Evolutionary conservation across 352 stramenopile species (phyloP).

Genomic region (Phytophthora cactorum): DNA sequence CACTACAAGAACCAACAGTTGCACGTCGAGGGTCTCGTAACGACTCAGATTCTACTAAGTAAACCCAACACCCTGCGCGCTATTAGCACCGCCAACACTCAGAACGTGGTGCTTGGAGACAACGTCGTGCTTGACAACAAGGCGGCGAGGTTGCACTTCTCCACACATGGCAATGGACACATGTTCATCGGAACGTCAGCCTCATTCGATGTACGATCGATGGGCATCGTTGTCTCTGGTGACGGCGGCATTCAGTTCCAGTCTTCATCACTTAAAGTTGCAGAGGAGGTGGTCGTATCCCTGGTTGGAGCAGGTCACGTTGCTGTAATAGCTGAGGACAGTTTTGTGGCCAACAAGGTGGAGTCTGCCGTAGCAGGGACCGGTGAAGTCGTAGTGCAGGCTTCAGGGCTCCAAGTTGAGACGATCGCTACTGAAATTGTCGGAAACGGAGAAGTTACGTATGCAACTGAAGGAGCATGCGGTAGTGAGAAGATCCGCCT

Average conservation of each 20-base stretch:
- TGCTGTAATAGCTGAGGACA: slow-evolving; percentile 33
- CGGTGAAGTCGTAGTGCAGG: slow-evolving; percentile 45
- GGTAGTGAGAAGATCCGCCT: slow-evolving; percentile 37
- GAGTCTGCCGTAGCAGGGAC: slow-evolving; percentile 36
- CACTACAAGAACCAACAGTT: slow-evolving; percentile 53
- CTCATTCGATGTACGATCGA: slow-evolving; percentile 19
- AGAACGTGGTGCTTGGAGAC: slow-evolving; percentile 40
- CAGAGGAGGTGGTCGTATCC: slow-evolving; percentile 27
- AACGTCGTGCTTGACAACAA: slow-evolving; percentile 39
- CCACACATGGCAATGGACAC: slow-evolving; percentile 24
- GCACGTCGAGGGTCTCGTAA: slow-evolving; percentile 37
- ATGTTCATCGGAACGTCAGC: slow-evolving; percentile 18
- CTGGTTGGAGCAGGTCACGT: slow-evolving; percentile 25
- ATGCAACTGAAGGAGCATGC: slow-evolving; percentile 40
- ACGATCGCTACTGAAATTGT: slow-evolving; percentile 34
- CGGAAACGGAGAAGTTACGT: slow-evolving; percentile 45
- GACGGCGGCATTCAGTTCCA: slow-evolving; percentile 42
- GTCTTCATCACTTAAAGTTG: slow-evolving; percentile 23
- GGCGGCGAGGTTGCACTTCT: slow-evolving; percentile 29
- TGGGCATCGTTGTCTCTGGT: slow-evolving; percentile 22
- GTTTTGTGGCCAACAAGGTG: slow-evolving; percentile 24
- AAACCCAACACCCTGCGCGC: slow-evolving; percentile 28
- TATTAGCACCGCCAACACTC: slow-evolving; percentile 13
- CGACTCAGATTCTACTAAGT: slow-evolving; percentile 41
- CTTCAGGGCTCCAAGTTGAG: slow-evolving; percentile 4